Conservation (phyloP, 768 basidiomycete genomes). For the Psilocybe subaeruginosa region DNA sequence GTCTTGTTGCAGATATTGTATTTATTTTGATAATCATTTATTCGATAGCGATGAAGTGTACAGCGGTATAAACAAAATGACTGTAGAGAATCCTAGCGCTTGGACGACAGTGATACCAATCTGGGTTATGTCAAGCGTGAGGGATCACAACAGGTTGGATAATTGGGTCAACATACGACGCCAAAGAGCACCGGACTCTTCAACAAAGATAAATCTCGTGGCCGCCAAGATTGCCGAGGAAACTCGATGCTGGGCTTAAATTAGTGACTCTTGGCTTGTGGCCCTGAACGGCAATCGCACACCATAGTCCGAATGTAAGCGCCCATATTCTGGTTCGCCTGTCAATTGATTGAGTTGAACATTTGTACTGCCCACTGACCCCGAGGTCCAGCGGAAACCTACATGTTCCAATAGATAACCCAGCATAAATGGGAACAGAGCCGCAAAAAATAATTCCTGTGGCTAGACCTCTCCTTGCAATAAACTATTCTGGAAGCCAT, state of each 20-base stretch:
- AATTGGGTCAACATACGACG: background rate
- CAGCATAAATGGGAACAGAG: constrained; percentile 4
- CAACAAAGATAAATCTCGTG: background rate
- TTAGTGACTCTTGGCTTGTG: constrained; percentile 4
- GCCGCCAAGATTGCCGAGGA: constrained; percentile 3
- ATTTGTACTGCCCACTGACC: background rate
- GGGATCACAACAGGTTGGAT: too few relatives aligned
- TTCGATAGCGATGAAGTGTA: constrained; percentile 6
- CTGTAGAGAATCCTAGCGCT: constrained; percentile 4
- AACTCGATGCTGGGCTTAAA: background rate
- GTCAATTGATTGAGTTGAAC: background rate
- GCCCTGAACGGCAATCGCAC: background rate
- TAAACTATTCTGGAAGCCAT: constrained; percentile 10
- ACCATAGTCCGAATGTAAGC: background rate
- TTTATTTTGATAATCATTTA: too few relatives aligned
- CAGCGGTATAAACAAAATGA: constrained; percentile 8
- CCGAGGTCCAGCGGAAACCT: constrained; percentile 6
- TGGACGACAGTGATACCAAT: constrained; percentile 1
- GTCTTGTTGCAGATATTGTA: background rate
- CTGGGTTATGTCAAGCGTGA: background rate
- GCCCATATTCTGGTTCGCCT: constrained; percentile 4
- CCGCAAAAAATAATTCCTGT: constrained; percentile 6
- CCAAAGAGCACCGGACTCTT: constrained; percentile 3
- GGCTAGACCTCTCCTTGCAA: constrained; percentile 1
- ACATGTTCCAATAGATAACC: constrained; percentile 1